Conservation (phyloP, 768 basidiomycete species). For the Lactarius psammicola region DNA sequence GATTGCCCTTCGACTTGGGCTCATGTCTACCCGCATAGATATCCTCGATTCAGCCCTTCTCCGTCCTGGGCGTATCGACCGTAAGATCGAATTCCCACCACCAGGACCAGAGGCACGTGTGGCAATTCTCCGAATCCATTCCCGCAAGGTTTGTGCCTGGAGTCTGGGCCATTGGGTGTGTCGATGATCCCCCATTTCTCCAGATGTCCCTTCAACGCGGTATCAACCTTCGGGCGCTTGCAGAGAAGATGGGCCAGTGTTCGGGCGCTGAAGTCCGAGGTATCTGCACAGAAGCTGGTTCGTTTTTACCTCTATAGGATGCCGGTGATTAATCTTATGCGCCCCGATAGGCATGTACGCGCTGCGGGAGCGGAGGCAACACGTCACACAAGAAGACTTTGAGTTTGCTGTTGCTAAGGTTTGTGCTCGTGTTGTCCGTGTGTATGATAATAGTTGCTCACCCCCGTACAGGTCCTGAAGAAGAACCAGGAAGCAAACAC, state of each 20-base stretch:
- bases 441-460: neutral
- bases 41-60: constrained; percentile 92
- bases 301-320: constrained; percentile 31
- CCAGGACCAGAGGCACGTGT: constrained; percentile 96
- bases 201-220: constrained; percentile 98
- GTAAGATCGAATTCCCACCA: constrained; percentile 98
- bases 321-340: neutral
- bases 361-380: constrained; percentile 88
- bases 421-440: constrained; percentile 27
- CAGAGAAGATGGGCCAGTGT: constrained; percentile 99
- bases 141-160: constrained; percentile 65
- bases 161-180: neutral
- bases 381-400: constrained; percentile 98
- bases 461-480: constrained; percentile 65
- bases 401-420: constrained; percentile 98
- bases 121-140: constrained; percentile 96
- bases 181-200: neutral
- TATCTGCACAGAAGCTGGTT: constrained; percentile 96
- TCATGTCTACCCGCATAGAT: constrained; percentile 45
- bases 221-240: constrained; percentile 92
- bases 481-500: constrained; percentile 96
- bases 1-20: neutral
- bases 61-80: constrained; percentile 92
- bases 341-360: constrained; percentile 83
- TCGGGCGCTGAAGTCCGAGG: constrained; percentile 97